Percentiles rank a stretch among this genome's conserved stretches.
These are phyloP conservation scores for Penicillium palitans DNA, from an alignment of 2,329 filamentous ascomycete genomes.

Conservation along the genomic window DNA sequence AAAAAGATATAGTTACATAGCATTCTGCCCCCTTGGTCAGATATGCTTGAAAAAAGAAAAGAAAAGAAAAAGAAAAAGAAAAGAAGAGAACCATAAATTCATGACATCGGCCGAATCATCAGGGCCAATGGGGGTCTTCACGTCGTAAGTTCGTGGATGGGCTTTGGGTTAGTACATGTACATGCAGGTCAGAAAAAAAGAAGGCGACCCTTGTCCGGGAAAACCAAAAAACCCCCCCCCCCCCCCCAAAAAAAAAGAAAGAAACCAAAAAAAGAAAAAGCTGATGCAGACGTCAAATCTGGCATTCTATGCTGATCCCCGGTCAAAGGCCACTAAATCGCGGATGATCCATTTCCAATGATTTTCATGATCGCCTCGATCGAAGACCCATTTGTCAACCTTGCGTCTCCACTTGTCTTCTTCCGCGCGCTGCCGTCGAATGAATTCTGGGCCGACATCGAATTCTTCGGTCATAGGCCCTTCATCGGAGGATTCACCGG, in stretches of 20 bases:
- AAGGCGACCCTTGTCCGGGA: conserved; percentile 1
- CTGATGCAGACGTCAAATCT: neutral
- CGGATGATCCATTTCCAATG: conserved; percentile 76
- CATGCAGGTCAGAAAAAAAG: neutral
- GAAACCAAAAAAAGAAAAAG: neutral
- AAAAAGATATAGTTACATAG: conserved; percentile 22
- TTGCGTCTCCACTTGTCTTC: conserved; percentile 88
- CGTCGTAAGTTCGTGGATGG: conserved; percentile 25
- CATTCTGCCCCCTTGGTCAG: neutral
- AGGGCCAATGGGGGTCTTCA: conserved; percentile 17
- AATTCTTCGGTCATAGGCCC: conserved; percentile 95
- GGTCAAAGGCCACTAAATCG: conserved; percentile 43
- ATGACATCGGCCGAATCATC: conserved; percentile 19
- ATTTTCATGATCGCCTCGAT: conserved; percentile 48
- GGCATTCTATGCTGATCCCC: neutral
- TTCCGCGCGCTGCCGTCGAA: conserved; percentile 83
- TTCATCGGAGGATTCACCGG: conserved; percentile 60
- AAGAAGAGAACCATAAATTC: conserved; percentile 20
- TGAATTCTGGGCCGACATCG: conserved; percentile 92
- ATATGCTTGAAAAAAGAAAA: neutral
- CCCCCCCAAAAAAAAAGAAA: neutral
- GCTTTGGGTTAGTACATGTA: conserved; percentile 7
- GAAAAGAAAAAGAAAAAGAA: neutral
- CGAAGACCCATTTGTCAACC: conserved; percentile 78
- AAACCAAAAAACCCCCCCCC: no score